A percentile compares a stretch with the other conserved stretches of the same genome.
Conservation (phyloP, 768 basidiomycete species). For the Phaffia australis region DNA sequence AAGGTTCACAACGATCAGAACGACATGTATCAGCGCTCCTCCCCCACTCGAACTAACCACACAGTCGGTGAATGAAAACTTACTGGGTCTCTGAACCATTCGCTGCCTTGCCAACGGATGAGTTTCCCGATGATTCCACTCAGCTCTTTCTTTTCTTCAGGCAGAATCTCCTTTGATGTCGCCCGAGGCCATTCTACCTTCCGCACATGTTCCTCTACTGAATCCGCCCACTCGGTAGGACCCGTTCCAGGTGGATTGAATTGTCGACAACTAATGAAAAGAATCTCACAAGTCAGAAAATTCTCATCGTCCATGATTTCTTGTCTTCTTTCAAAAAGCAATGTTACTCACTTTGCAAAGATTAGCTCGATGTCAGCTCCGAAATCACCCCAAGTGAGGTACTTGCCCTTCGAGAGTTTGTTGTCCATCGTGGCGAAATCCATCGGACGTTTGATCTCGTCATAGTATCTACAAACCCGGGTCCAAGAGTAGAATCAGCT, state of each 20-base stretch:
- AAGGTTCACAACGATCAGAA: background rate
- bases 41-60: no score
- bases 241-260: constrained; percentile 81
- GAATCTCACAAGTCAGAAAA: background rate
- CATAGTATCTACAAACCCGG: constrained; percentile 57
- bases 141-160: constrained; percentile 68
- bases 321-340: no score
- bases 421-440: constrained; percentile 71
- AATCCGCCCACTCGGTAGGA: constrained; percentile 59
- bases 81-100: constrained; percentile 26
- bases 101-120: constrained; percentile 28
- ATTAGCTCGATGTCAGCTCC: constrained; percentile 68
- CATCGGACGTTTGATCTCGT: constrained; percentile 88
- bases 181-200: constrained; percentile 70
- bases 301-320: no score
- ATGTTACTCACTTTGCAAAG: constrained; percentile 52
- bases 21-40: background rate
- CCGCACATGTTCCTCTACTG: constrained; percentile 63
- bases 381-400: constrained; percentile 71
- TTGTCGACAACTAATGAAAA: constrained; percentile 51
- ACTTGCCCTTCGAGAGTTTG: constrained; percentile 58
- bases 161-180: constrained; percentile 59
- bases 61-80: background rate
- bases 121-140: constrained; percentile 58
- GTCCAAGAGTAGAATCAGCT: constrained; percentile 22